Conservation (phyloP, 169 alveolate species). For the Plasmodium cynomolgi region DNA sequence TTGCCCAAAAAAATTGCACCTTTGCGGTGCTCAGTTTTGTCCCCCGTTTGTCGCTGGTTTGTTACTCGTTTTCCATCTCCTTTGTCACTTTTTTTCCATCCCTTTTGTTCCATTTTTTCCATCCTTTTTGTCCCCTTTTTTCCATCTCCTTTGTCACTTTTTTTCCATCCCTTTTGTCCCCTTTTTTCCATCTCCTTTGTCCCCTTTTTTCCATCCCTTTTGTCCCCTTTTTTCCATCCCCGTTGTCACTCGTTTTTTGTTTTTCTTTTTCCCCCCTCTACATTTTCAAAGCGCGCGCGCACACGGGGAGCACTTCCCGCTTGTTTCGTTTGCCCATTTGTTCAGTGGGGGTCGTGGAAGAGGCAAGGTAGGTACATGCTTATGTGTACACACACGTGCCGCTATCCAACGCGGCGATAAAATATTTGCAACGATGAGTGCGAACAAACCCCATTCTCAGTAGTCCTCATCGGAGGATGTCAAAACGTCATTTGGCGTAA, state of each 20-base stretch:
- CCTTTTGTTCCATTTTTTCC: background rate
- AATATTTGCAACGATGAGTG: background rate
- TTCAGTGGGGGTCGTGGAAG: background rate
- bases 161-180: background rate
- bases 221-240: no score
- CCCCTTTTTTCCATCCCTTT: background rate
- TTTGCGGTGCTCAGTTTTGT: background rate
- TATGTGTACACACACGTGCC: background rate
- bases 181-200: background rate
- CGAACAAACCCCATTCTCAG: background rate
- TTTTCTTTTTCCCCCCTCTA: background rate
- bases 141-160: background rate
- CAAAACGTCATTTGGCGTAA: slow-evolving; percentile 66
- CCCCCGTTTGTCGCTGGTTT: background rate
- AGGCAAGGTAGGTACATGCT: background rate
- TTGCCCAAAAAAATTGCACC: background rate
- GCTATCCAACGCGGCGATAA: background rate
- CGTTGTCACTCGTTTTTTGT: background rate
- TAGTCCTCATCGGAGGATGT: slow-evolving; percentile 64
- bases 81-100: background rate
- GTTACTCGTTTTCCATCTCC: background rate
- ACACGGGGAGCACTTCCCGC: background rate
- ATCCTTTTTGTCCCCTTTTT: background rate
- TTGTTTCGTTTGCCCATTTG: background rate
- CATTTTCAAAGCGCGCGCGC: background rate